Evolutionary conservation across 2,329 filamentous ascomycete genomes (phyloP).

Genomic region (Cercospora janseana): DNA sequence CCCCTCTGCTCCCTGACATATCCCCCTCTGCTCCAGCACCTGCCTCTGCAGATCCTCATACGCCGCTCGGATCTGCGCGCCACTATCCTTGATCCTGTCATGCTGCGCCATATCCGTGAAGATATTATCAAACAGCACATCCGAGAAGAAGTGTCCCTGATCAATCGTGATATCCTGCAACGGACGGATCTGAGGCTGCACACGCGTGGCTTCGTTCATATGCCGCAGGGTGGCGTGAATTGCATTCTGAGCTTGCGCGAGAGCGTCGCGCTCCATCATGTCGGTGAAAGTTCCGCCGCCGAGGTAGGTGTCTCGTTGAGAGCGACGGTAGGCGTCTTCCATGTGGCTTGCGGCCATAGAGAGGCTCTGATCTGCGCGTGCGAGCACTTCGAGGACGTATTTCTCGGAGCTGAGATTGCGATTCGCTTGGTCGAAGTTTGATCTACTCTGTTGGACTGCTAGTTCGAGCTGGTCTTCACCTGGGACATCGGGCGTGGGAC

Average conservation of each 20-base stretch:
- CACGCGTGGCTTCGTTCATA: constrained; percentile 27
- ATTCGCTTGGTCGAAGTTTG: constrained; percentile 43
- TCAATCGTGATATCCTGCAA: constrained; percentile 30
- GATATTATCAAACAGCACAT: constrained; percentile 36
- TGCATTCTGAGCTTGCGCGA: constrained; percentile 51
- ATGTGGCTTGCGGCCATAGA: constrained; percentile 41
- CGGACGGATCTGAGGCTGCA: constrained; percentile 28
- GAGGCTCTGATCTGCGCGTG: constrained; percentile 43
- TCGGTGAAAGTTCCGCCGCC: constrained; percentile 48
- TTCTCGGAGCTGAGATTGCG: constrained; percentile 42
- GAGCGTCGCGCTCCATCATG: constrained; percentile 55
- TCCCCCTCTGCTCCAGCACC: constrained; percentile 24
- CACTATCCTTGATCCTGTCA: constrained; percentile 30
- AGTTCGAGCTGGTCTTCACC: constrained; percentile 54
- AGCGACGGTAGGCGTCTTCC: constrained; percentile 45
- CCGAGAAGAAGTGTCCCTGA: constrained; percentile 33
- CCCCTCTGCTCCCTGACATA: constrained; percentile 19
- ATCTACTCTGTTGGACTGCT: constrained; percentile 38
- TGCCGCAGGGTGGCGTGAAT: constrained; percentile 24
- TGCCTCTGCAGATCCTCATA: constrained; percentile 26
- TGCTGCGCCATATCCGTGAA: constrained; percentile 35
- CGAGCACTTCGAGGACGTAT: constrained; percentile 39
- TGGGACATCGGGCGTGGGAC: constrained; percentile 53
- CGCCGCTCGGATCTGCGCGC: constrained; percentile 28
- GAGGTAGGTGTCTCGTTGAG: constrained; percentile 51